Percentiles rank a stretch among this genome's conserved stretches.
phyloP scores from a whole-genome alignment of 345 rosid species.

The Linum tenue region DNA sequence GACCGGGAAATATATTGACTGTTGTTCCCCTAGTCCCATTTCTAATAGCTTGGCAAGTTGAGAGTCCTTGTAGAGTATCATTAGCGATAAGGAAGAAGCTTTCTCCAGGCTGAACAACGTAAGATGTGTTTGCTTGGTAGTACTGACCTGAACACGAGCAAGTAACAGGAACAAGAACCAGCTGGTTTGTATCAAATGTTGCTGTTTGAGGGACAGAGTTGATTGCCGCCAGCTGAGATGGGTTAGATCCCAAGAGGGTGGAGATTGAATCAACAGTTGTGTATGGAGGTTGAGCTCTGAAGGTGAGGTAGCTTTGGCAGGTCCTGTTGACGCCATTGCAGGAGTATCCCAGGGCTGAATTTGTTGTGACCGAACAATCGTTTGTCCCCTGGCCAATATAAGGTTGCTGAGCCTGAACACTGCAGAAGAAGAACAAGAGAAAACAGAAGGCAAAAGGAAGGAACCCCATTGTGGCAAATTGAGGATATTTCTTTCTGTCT shows the following conservation, averaged over 20 bases:
- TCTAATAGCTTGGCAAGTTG: constrained; percentile 69
- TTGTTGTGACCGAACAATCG: constrained; percentile 25
- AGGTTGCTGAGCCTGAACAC: constrained; percentile 52
- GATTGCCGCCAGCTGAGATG: constrained; percentile 36
- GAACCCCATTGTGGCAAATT: no score
- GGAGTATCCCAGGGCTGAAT: constrained; percentile 57
- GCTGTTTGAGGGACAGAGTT: constrained; percentile 36
- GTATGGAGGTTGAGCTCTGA: constrained; percentile 53
- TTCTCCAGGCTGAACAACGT: constrained; percentile 26
- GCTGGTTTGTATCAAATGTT: constrained; percentile 29
- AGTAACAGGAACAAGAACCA: constrained; percentile 55
- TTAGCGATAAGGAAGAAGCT: constrained; percentile 33
- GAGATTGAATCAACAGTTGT: constrained; percentile 44
- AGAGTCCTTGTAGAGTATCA: constrained; percentile 54
- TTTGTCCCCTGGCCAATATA: constrained; percentile 40
- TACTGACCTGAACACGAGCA: constrained; percentile 57
- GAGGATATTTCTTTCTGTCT: no score
- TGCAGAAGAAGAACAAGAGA: background rate
- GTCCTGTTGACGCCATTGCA: constrained; percentile 54
- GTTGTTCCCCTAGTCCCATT: constrained; percentile 24
- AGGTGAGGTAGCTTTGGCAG: constrained; percentile 50
- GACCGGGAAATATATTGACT: constrained; percentile 20
- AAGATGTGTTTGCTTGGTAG: constrained; percentile 46
- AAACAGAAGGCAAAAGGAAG: no score
- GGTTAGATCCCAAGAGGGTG: constrained; percentile 34